phyloP scores from a whole-genome alignment of 2,329 filamentous ascomycete species.

The Nothophoma quercina region DNA sequence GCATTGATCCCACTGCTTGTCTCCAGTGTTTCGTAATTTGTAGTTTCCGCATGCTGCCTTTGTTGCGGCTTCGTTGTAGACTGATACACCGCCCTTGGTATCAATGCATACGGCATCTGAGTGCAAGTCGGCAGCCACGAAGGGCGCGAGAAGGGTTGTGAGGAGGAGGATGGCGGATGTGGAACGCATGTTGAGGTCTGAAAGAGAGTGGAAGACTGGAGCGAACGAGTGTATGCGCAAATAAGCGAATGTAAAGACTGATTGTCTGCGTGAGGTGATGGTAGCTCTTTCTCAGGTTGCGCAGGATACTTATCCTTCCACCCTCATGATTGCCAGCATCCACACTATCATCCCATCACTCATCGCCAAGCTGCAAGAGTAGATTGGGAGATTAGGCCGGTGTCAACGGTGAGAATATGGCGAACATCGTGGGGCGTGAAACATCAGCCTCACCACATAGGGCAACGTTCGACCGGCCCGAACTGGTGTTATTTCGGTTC shows the following conservation, averaged over 20 bases:
- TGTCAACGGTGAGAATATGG: conserved; percentile 18
- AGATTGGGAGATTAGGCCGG: conserved; percentile 10
- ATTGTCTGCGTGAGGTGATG: conserved; percentile 1
- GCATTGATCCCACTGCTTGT: conserved; percentile 37
- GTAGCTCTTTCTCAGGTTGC: not conserved
- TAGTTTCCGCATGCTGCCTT: conserved; percentile 30
- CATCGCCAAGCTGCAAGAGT: conserved; percentile 1
- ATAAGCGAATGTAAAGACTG: not conserved
- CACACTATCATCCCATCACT: not conserved
- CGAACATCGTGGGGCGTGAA: conserved; percentile 18
- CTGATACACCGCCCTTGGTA: conserved; percentile 22
- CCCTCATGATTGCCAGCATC: not conserved
- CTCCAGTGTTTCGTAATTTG: conserved; percentile 35
- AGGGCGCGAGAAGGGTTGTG: conserved; percentile 18
- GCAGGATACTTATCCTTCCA: conserved; percentile 8
- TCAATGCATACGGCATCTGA: conserved; percentile 30
- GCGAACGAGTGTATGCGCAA: not conserved
- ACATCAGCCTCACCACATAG: conserved; percentile 6
- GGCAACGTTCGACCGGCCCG: conserved; percentile 11
- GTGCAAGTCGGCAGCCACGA: conserved; percentile 33
- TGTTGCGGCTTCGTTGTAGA: conserved; percentile 37
- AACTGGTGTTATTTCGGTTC: conserved; percentile 19
- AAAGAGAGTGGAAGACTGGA: conserved; percentile 5
- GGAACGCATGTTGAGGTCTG: conserved; percentile 28
- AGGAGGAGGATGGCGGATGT: conserved; percentile 22